These are phyloP conservation scores for Beauveria asiatica DNA, from an alignment of 2,329 filamentous ascomycete genomes.

Conservation along the genomic window DNA sequence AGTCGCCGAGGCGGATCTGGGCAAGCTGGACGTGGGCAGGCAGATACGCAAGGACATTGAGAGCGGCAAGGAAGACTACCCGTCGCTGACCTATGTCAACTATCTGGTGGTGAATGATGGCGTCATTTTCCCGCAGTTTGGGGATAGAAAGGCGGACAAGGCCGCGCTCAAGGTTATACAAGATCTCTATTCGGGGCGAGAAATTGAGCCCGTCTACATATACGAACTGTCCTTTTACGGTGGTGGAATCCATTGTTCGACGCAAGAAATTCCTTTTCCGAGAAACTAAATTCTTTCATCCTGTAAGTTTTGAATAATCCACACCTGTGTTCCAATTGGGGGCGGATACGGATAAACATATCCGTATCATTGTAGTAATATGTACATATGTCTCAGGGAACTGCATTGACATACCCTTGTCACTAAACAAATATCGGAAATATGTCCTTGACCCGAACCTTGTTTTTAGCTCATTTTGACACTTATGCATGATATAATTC, in stretches of 20 bases:
- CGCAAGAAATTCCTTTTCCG: constrained; percentile 19
- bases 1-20: constrained; percentile 17
- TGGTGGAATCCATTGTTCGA: constrained; percentile 22
- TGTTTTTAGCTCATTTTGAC: neutral
- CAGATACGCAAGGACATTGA: constrained; percentile 1
- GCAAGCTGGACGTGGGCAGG: constrained; percentile 10
- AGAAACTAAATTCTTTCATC: neutral
- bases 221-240: constrained; percentile 16
- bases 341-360: no score
- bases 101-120: constrained; percentile 22
- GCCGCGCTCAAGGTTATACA: constrained; percentile 15
- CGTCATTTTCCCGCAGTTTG: constrained; percentile 21
- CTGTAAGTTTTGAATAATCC: no score
- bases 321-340: no score
- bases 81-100: constrained; percentile 19
- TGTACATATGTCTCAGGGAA: no score
- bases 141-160: constrained; percentile 16
- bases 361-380: no score
- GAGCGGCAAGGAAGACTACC: neutral
- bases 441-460: neutral
- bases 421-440: neutral
- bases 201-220: constrained; percentile 15
- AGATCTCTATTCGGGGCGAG: constrained; percentile 11
- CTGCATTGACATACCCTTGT: neutral
- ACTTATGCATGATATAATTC: neutral